Evolutionary conservation across 108 stramenopile species (phyloP).

Genomic region (Conticribra weissflogii): DNA sequence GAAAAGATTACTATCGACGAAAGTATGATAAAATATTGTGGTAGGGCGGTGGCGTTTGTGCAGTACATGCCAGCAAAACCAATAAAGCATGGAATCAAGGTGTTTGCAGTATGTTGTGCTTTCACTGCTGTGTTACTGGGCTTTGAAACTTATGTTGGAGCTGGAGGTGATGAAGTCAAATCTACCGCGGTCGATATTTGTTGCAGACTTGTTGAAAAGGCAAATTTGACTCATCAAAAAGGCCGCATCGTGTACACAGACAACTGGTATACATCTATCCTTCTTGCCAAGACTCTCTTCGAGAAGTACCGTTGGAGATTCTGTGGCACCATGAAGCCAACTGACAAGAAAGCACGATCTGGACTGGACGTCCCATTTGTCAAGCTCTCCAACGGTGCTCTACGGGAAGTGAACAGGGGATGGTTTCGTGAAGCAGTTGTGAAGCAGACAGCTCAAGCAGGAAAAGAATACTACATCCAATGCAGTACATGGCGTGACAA

Average conservation of each 20-base stretch:
- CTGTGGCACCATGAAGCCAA: conserved; percentile 22
- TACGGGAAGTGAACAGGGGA: background rate
- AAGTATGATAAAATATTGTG: conserved; percentile 26
- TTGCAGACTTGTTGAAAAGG: background rate
- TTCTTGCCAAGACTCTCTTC: conserved; percentile 9
- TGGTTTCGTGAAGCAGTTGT: conserved; percentile 19
- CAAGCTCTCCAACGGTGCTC: conserved; percentile 14
- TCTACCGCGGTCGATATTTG: background rate
- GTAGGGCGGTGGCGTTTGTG: conserved; percentile 3
- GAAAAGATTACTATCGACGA: conserved; percentile 5
- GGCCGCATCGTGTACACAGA: conserved; percentile 19
- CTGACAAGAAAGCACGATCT: conserved; percentile 17
- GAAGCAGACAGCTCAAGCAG: background rate
- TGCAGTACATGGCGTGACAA: background rate
- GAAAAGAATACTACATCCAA: background rate
- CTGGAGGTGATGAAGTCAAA: background rate
- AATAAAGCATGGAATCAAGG: conserved; percentile 25
- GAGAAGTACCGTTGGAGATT: conserved; percentile 13
- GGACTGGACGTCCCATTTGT: conserved; percentile 26
- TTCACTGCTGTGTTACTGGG: conserved; percentile 5
- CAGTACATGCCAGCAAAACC: conserved; percentile 25
- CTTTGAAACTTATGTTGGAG: conserved; percentile 8
- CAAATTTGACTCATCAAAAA: background rate
- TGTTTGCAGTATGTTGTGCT: conserved; percentile 22
- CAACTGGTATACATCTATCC: conserved; percentile 17